A percentile compares a stretch with the other conserved stretches of the same genome.
phyloP scores from a whole-genome alignment of 2,329 filamentous ascomycete genomes.

The Stachybotrys echinatus region DNA sequence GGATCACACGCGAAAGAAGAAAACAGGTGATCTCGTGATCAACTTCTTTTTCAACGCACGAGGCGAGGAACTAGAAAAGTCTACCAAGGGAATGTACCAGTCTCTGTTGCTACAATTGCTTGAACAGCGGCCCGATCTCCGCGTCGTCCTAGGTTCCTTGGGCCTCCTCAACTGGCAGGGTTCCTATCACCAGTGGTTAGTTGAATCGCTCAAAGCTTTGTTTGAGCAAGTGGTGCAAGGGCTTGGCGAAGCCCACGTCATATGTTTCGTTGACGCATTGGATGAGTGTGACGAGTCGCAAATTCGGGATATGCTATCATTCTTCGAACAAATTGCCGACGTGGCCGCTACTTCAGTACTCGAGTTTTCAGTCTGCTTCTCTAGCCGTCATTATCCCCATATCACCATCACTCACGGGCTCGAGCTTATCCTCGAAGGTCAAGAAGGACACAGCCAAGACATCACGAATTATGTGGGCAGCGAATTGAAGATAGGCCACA shows the following conservation, averaged over 20 bases:
- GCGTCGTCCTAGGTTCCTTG: constrained; percentile 20
- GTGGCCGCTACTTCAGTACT: too few relatives aligned
- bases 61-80: constrained; percentile 36
- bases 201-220: constrained; percentile 13
- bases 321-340: constrained; percentile 30
- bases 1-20: constrained; percentile 7
- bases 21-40: constrained; percentile 18
- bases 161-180: neutral
- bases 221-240: constrained; percentile 12
- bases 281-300: constrained; percentile 40
- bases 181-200: neutral
- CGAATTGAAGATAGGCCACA: constrained; percentile 21
- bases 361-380: constrained; percentile 30
- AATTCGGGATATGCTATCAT: constrained; percentile 32
- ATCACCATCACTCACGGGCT: constrained; percentile 26
- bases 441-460: constrained; percentile 17
- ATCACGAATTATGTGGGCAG: constrained; percentile 12
- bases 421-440: constrained; percentile 15
- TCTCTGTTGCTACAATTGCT: constrained; percentile 43
- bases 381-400: constrained; percentile 39
- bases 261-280: constrained; percentile 32
- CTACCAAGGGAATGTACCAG: constrained; percentile 42
- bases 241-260: constrained; percentile 1
- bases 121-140: constrained; percentile 22
- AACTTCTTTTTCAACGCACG: constrained; percentile 47